These are phyloP conservation scores for Phytophthora litchii DNA, from an alignment of 352 stramenopile genomes.

Conservation along the genomic window DNA sequence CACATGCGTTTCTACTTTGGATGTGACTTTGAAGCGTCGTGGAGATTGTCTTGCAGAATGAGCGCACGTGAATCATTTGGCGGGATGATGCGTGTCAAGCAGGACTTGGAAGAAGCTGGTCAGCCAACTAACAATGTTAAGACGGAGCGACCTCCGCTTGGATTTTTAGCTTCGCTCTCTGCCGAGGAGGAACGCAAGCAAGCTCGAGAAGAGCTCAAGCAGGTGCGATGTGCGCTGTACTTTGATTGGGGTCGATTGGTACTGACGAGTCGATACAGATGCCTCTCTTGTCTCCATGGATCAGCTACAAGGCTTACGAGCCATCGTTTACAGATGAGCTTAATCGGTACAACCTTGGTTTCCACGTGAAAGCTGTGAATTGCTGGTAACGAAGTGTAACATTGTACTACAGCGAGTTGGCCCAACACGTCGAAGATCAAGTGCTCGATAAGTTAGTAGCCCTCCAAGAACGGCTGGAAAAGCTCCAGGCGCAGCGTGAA, in stretches of 20 bases:
- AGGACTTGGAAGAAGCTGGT: conserved; percentile 3
- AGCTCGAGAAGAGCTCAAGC: conserved; percentile 29
- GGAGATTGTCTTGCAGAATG: conserved; percentile 5
- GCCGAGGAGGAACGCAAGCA: conserved; percentile 18
- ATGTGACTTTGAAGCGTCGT: conserved; percentile 26
- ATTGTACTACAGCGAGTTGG: conserved; percentile 42
- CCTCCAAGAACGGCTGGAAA: conserved; percentile 50
- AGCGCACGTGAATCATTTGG: conserved; percentile 10
- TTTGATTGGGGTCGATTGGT: not conserved
- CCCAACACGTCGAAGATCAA: conserved; percentile 40
- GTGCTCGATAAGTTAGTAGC: conserved; percentile 48
- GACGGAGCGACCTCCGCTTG: conserved; percentile 3
- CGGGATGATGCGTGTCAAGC: conserved; percentile 12
- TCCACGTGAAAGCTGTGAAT: not conserved
- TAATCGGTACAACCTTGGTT: conserved; percentile 37
- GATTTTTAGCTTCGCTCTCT: conserved; percentile 1
- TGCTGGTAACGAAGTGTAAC: not conserved
- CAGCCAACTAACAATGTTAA: conserved; percentile 1
- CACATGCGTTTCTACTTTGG: conserved; percentile 10
- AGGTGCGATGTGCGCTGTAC: conserved; percentile 8
- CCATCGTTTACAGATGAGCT: conserved; percentile 52
- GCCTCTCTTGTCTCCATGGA: conserved; percentile 56
- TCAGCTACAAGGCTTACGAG: conserved; percentile 44
- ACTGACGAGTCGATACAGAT: conserved; percentile 24
- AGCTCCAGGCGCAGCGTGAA: conserved; percentile 48